phyloP scores from a whole-genome alignment of 2,329 filamentous ascomycete genomes.

The Aspergillus arachidicola region DNA sequence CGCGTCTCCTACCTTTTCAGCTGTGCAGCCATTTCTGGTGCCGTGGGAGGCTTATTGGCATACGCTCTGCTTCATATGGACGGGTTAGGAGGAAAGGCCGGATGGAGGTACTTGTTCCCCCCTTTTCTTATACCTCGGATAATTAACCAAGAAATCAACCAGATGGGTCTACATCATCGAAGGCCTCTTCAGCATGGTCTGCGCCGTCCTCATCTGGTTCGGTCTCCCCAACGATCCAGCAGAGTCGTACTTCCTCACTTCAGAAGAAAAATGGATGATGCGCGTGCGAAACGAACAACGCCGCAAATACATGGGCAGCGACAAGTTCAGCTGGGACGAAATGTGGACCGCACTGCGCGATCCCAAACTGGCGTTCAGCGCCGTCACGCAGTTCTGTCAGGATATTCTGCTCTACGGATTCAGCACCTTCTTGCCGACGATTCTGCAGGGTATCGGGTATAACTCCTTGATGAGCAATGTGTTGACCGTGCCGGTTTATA shows the following conservation, averaged over 20 bases:
- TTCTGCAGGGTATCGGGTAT: conserved; percentile 57
- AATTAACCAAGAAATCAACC: neutral
- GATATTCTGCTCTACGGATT: conserved; percentile 60
- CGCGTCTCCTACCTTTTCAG: conserved; percentile 46
- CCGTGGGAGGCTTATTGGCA: conserved; percentile 44
- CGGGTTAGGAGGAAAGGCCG: conserved; percentile 46
- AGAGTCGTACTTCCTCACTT: conserved; percentile 53
- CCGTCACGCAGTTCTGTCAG: conserved; percentile 54
- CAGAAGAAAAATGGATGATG: conserved; percentile 56
- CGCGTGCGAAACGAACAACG: conserved; percentile 49
- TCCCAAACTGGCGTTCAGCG: conserved; percentile 56
- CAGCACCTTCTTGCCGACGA: conserved; percentile 60
- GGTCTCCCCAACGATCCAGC: conserved; percentile 51
- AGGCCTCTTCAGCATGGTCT: conserved; percentile 48
- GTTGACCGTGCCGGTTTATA: conserved; percentile 60
- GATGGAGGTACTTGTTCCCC: conserved; percentile 47
- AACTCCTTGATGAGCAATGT: conserved; percentile 55
- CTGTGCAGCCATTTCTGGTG: conserved; percentile 42
- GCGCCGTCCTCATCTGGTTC: conserved; percentile 50
- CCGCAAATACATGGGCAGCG: conserved; percentile 53
- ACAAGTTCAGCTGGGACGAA: conserved; percentile 55
- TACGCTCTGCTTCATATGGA: conserved; percentile 49
- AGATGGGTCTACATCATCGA: conserved; percentile 56
- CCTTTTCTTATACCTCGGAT: neutral
- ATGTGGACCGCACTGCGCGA: conserved; percentile 52